Evolutionary conservation across 2,329 filamentous ascomycete genomes (phyloP), one percentile per base, ranked within the genome.

Genomic region (Fusarium caatingaense): DNA sequence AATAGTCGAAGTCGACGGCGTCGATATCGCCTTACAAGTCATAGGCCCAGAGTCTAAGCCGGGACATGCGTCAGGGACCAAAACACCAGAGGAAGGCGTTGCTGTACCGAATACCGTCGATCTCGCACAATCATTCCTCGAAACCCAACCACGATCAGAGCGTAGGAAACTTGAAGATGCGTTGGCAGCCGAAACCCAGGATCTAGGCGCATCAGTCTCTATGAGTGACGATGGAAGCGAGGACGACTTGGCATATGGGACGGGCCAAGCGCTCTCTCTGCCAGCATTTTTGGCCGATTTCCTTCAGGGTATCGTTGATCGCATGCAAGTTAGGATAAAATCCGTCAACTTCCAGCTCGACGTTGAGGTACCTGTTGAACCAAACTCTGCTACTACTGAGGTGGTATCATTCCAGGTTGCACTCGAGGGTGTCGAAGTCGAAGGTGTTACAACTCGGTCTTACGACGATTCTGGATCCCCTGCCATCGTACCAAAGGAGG

Each of bases 121-220:
- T 69, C 83, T 96, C 16, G 92, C 93, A 16, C 87, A 92, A 76
- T 94, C 92, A 0, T 95, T 95, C 76, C 83, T 95, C n/a, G 85
- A 91, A 69, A 88, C 91, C 3, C 89, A 93, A 75, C 88, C 91
- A 15, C 81, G 82, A 8, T 84, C 87, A 50, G 91, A 93, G 73
- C 90, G 87, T 68, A 85, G 83, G 61, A 87, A 91, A 74, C 83
- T 95, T 25, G 90, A 94, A 76, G 88, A 91, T 50, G 91, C 90
- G 11, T 79, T 94, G 18, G 83, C 87, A 21, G 86, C 88, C 2
- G 88, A 91, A 75, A 86, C 86, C 1, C 85, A 89, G 59, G 87
- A 90, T 61, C 78, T 92, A 42, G 86, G 87, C 41, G 87, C 89
- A 21, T 92, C 90, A 2, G 78, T 88, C 20, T 74, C 85, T 10